A percentile compares a stretch with the other conserved stretches of the same genome.
Evolutionary conservation across 108 stramenopile species (phyloP).

Genomic region (Skeletonema costatum): DNA sequence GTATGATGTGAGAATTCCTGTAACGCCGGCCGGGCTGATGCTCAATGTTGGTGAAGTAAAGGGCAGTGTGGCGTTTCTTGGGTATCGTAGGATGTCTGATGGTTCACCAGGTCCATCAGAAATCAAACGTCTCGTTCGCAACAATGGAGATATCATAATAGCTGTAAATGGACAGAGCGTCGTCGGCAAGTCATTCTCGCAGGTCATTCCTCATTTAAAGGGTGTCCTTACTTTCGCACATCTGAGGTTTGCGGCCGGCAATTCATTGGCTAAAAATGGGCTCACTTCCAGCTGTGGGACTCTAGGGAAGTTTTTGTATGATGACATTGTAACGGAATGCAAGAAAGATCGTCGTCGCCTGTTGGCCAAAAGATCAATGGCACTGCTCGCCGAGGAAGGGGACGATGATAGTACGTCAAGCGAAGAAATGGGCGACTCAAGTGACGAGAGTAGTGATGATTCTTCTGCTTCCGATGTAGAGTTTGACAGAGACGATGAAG

Average conservation of each 20-base stretch:
- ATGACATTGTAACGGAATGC: slow-evolving; percentile 66
- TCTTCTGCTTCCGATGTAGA: slow-evolving; percentile 67
- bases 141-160: slow-evolving; percentile 77
- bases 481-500: slow-evolving; percentile 84
- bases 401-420: slow-evolving; percentile 48
- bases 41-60: slow-evolving; percentile 88
- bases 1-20: slow-evolving; percentile 83
- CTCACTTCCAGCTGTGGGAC: slow-evolving; percentile 71
- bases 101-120: slow-evolving; percentile 79
- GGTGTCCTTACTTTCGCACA: slow-evolving; percentile 68
- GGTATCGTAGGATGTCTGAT: slow-evolving; percentile 64
- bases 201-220: slow-evolving; percentile 73
- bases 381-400: slow-evolving; percentile 36
- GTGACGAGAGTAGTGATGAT: slow-evolving; percentile 65
- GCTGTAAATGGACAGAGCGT: slow-evolving; percentile 81
- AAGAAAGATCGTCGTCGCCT: slow-evolving; percentile 70
- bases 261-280: slow-evolving; percentile 45
- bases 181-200: slow-evolving; percentile 78
- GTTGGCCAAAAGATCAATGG: slow-evolving; percentile 57
- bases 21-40: slow-evolving; percentile 80
- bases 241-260: slow-evolving; percentile 71
- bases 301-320: slow-evolving; percentile 60
- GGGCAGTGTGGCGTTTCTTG: slow-evolving; percentile 81
- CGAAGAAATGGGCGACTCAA: slow-evolving; percentile 58
- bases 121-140: slow-evolving; percentile 61